phyloP scores from a whole-genome alignment of 164 flowering plant species.

The Aristolochia contorta region DNA sequence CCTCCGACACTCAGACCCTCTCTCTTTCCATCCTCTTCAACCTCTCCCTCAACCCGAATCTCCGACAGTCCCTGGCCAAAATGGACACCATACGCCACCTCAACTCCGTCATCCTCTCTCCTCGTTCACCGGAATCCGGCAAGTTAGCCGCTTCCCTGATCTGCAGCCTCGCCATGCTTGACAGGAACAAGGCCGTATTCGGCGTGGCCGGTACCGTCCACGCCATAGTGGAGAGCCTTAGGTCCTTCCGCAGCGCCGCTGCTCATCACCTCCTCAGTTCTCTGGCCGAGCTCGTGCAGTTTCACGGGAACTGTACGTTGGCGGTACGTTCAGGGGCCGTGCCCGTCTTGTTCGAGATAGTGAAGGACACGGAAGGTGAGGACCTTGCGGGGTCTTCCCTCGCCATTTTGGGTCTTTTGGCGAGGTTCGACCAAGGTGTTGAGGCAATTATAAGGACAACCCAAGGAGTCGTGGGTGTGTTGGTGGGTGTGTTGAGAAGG shows the following conservation, averaged over 20 bases:
- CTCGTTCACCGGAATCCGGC: constrained; percentile 27
- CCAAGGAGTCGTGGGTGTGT: constrained; percentile 26
- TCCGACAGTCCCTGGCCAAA: constrained; percentile 36
- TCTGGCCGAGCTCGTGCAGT: constrained; percentile 57
- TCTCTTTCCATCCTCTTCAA: constrained; percentile 55
- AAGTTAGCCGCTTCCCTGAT: constrained; percentile 41
- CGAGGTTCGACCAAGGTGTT: constrained; percentile 52
- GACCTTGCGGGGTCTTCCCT: constrained; percentile 49
- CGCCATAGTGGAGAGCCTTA: constrained; percentile 33
- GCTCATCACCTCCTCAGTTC: constrained; percentile 57
- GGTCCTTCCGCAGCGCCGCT: constrained; percentile 11
- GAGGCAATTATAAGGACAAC: constrained; percentile 26
- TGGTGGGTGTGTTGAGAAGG: constrained; percentile 47
- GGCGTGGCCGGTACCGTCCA: constrained; percentile 62
- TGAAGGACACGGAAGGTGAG: constrained; percentile 27
- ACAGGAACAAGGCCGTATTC: constrained; percentile 63
- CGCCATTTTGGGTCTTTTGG: constrained; percentile 38
- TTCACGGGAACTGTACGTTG: constrained; percentile 64
- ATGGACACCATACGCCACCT: constrained; percentile 44
- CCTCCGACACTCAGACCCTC: constrained; percentile 27
- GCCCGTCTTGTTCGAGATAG: constrained; percentile 24
- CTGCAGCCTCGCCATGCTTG: constrained; percentile 66
- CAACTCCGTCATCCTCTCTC: constrained; percentile 30
- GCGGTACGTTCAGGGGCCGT: constrained; percentile 52
- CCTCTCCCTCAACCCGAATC: constrained; percentile 54